phyloP scores from a whole-genome alignment of 306 rosid species.

The Quercus aquifolioides region DNA sequence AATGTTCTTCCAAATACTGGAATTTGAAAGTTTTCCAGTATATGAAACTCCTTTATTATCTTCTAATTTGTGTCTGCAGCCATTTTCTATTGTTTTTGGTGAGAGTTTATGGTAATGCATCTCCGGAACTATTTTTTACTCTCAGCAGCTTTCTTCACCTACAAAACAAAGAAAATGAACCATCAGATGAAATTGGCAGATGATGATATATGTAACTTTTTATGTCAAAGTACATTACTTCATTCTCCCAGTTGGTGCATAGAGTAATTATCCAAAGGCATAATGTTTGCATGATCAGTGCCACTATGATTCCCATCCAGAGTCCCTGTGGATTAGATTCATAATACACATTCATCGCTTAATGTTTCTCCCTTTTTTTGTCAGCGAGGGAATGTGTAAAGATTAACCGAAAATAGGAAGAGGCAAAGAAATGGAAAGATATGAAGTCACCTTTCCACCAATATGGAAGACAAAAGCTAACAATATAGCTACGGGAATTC shows the following conservation, averaged over 20 bases:
- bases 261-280: slow-evolving; percentile 4
- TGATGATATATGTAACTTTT: not conserved
- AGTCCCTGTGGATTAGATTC: slow-evolving; percentile 11
- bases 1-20: not conserved
- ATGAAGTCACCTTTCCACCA: slow-evolving; percentile 33
- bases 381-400: too few relatives aligned
- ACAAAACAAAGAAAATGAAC: not conserved
- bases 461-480: slow-evolving; percentile 35
- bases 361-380: too few relatives aligned
- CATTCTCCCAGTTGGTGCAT: slow-evolving; percentile 23
- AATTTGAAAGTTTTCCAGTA: not conserved
- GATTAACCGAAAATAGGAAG: not conserved
- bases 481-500: slow-evolving; percentile 27
- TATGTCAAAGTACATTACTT: not conserved
- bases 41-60: not conserved
- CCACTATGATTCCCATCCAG: slow-evolving; percentile 24
- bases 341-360: not conserved
- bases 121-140: not conserved
- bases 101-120: not conserved
- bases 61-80: not conserved
- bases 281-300: slow-evolving; percentile 10
- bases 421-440: not conserved
- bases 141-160: slow-evolving; percentile 31
- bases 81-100: not conserved
- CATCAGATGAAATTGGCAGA: not conserved